Conservation (phyloP, 345 rosid genomes). For the Murraya koenigii region DNA sequence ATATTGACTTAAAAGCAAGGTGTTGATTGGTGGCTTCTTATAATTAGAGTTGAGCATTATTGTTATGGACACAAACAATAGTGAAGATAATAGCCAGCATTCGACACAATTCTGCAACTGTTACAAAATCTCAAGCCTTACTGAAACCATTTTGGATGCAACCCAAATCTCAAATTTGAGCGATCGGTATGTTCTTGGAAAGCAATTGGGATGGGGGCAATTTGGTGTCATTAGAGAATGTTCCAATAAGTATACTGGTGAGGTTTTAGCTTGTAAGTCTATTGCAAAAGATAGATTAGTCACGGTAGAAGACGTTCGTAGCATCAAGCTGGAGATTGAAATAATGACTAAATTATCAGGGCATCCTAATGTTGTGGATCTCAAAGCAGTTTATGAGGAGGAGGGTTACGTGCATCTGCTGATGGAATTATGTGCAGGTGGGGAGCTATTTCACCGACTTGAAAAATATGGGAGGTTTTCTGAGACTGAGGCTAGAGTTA, state of each 20-base stretch:
- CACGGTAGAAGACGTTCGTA: constrained; percentile 43
- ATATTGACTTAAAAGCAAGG: constrained; percentile 8
- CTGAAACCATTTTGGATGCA: constrained; percentile 50
- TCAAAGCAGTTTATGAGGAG: constrained; percentile 71
- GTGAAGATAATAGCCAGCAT: constrained; percentile 26
- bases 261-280: constrained; percentile 63
- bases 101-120: constrained; percentile 35
- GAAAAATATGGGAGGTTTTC: constrained; percentile 63
- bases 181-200: constrained; percentile 61
- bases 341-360: constrained; percentile 59
- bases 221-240: constrained; percentile 78
- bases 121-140: constrained; percentile 47
- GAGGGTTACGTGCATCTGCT: constrained; percentile 57
- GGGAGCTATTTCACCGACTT: constrained; percentile 64
- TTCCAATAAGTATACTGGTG: constrained; percentile 52
- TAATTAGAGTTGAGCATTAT: constrained; percentile 14
- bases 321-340: constrained; percentile 60
- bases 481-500: constrained; percentile 47
- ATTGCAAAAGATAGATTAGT: constrained; percentile 57
- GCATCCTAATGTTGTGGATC: constrained; percentile 61
- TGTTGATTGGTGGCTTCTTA: constrained; percentile 13
- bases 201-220: constrained; percentile 80
- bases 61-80: constrained; percentile 50
- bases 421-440: constrained; percentile 76
- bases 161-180: constrained; percentile 51